Conservation (phyloP, 768 basidiomycete species). For the Phanerodontia chrysosporium region DNA sequence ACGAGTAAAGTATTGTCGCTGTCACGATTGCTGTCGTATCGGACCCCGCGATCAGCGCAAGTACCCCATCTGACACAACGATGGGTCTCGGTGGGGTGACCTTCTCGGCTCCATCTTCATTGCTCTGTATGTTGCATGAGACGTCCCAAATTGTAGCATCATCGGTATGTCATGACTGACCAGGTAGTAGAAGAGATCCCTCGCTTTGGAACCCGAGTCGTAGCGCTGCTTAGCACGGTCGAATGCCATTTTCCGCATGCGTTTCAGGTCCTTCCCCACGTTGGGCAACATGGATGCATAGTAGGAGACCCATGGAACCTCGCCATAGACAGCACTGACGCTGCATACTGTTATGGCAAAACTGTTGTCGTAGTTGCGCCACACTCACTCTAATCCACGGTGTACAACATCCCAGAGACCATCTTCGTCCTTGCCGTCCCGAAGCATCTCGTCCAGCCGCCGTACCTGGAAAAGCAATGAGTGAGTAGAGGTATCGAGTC, state of each 20-base stretch:
- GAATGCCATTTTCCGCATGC: conserved; percentile 16
- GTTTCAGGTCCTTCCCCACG: conserved; percentile 16
- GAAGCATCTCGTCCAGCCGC: conserved; percentile 34
- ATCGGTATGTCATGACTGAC: too few relatives aligned
- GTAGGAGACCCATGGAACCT: conserved; percentile 12
- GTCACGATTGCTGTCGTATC: conserved; percentile 44
- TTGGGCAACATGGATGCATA: neutral
- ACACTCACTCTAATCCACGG: conserved; percentile 26
- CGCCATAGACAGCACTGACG: neutral
- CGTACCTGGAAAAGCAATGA: conserved; percentile 26
- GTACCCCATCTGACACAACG: conserved; percentile 32
- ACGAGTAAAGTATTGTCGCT: conserved; percentile 33
- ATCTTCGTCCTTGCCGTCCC: conserved; percentile 28
- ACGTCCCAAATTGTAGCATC: too few relatives aligned
- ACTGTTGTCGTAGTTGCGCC: neutral
- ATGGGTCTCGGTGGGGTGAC: conserved; percentile 31
- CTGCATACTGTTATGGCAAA: neutral
- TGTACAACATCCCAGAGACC: conserved; percentile 28
- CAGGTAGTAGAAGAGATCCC: conserved; percentile 41
- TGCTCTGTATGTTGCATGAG: conserved; percentile 24
- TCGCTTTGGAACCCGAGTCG: conserved; percentile 15
- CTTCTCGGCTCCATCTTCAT: conserved; percentile 36
- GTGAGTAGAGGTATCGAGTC: too few relatives aligned
- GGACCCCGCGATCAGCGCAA: conserved; percentile 42
- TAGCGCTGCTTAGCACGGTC: conserved; percentile 14